Conservation (phyloP, 2,329 filamentous ascomycete species). For the Colletotrichum sp. region DNA sequence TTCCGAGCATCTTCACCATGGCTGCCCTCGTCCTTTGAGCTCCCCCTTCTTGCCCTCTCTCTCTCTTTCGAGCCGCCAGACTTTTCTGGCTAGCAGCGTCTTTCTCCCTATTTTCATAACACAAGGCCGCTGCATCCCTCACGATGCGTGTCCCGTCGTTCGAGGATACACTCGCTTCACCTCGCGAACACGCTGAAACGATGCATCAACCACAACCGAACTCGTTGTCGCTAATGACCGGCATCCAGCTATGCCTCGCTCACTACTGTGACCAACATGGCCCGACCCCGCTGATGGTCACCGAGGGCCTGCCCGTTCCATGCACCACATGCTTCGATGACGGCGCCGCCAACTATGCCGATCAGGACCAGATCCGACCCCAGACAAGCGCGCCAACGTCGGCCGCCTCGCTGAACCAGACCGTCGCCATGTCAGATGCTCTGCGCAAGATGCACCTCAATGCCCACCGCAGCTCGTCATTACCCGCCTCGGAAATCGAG, state of each 20-base stretch:
- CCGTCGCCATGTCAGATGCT: constrained; percentile 49
- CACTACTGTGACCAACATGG: constrained; percentile 76
- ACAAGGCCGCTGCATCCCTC: neutral
- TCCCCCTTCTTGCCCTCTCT: neutral
- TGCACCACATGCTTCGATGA: constrained; percentile 64
- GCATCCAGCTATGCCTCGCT: constrained; percentile 68
- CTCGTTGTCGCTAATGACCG: constrained; percentile 22
- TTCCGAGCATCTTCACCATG: neutral
- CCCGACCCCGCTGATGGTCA: constrained; percentile 73
- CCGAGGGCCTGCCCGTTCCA: constrained; percentile 66
- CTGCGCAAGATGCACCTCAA: constrained; percentile 52
- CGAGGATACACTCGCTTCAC: constrained; percentile 9
- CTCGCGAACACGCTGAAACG: neutral
- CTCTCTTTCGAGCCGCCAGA: neutral
- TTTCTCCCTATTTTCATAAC: neutral
- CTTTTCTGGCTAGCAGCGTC: neutral
- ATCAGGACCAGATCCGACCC: constrained; percentile 37
- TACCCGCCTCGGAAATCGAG: constrained; percentile 50
- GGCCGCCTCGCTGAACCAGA: constrained; percentile 23
- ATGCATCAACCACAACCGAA: constrained; percentile 16
- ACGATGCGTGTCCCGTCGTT: constrained; percentile 22
- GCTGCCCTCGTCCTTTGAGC: neutral
- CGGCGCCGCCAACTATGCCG: constrained; percentile 34
- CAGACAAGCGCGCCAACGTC: constrained; percentile 43
- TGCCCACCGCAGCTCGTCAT: constrained; percentile 46